Base-by-base conservation (phyloP, 192 early-diverging fungal species). In the Thamnidium elegans region DNA sequence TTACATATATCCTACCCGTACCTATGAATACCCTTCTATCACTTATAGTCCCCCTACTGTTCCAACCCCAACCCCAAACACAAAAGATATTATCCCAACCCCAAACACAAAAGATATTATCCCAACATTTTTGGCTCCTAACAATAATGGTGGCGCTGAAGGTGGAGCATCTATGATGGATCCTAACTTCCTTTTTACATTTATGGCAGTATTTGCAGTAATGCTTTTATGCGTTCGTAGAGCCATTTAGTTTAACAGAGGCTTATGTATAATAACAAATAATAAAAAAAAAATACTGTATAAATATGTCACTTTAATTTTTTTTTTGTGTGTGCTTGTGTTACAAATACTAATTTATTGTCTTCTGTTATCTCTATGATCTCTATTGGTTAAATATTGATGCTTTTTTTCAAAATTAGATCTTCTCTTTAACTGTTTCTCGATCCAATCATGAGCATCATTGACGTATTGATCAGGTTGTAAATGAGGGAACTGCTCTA, bases 381-480 rank as follows among this genome's bases (percentile, higher is more conserved):
- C 46, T 48, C 17, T 19, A 1, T 48, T 5, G 0, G 6, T 48
- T 4, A 48, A 48, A 15, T 48, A 48, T n/a, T 48, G 6, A 15
- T 9, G 6, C 46, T 48, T 19, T 48, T 14, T 48, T 48, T 48
- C 46, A 19, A 17, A 39, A 10, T 48, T 19, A 15, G 17, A 13
- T 48, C 46, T 48, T 14, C 46, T 48, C 13, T 48, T 59, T 3
- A 43, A 39, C 19, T 59, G 36, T 7, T 59, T 45, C 39, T 59
- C 43, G 13, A 59, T 11, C 42, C 43, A 59, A 1, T 45, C 43
- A n/a, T 44, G 8, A 23, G 20, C 21, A 13, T 14, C 36, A 13
- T 43, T 21, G 6, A 59, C 19, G 4, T 42, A 1, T 6, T 19
- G 7, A 59, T 59, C 58, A 5, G 58, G 14, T 13, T 30, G 7